phyloP scores from a whole-genome alignment of 169 alveolate genomes.

The Plasmodium ovale region DNA sequence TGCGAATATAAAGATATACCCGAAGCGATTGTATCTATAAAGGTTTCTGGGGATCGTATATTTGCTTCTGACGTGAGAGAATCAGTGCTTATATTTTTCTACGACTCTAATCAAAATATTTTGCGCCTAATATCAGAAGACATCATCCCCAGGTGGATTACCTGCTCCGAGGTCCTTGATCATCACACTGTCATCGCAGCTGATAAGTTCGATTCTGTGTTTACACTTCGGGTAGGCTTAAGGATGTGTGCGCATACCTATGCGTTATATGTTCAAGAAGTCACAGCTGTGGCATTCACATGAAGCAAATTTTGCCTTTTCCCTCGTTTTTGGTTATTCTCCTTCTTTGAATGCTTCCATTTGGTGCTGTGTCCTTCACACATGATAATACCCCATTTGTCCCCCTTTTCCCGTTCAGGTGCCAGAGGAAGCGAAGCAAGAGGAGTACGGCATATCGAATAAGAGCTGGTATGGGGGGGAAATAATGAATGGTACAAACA shows the following conservation, averaged over 20 bases:
- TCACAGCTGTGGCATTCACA: too few species aligned
- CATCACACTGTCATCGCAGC: constrained; percentile 94
- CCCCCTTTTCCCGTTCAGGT: constrained; percentile 17
- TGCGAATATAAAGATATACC: constrained; percentile 94
- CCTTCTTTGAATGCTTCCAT: background rate
- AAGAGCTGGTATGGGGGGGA: constrained; percentile 79
- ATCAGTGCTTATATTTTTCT: constrained; percentile 93
- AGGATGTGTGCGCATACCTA: background rate
- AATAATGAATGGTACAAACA: constrained; percentile 51
- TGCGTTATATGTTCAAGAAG: too few species aligned
- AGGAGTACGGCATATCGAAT: constrained; percentile 76
- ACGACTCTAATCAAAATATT: constrained; percentile 81
- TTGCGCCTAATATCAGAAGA: constrained; percentile 91
- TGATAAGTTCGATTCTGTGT: constrained; percentile 84
- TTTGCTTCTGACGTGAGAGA: constrained; percentile 96
- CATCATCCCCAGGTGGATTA: constrained; percentile 96
- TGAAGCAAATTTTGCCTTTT: too few species aligned
- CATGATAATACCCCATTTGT: background rate
- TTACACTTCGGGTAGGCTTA: constrained; percentile 39
- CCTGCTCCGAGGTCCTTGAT: constrained; percentile 95
- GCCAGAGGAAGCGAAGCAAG: constrained; percentile 77
- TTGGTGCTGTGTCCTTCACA: background rate
- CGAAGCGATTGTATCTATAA: constrained; percentile 87
- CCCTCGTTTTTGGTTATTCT: too few species aligned
- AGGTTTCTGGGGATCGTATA: constrained; percentile 91